Percentiles rank a stretch among this genome's conserved stretches.
These are phyloP conservation scores for Trichoderma gracile DNA, from an alignment of 2,329 filamentous ascomycete species.

Conservation along the genomic window DNA sequence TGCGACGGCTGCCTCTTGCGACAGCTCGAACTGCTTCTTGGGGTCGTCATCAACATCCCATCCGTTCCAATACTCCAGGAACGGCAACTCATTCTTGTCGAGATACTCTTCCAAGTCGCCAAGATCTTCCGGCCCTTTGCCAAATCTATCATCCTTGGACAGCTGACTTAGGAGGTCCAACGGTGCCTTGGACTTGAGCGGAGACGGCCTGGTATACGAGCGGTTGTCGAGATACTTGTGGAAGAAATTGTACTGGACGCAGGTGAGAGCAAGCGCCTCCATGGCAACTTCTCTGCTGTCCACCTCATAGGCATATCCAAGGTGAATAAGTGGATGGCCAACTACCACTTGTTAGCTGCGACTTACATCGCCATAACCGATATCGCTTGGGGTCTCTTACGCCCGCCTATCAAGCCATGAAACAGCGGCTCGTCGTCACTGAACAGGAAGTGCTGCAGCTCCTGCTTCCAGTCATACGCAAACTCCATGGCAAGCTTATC, in stretches of 20 bases:
- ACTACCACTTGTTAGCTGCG: slow-evolving; percentile 52
- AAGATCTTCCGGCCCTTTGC: slow-evolving; percentile 61
- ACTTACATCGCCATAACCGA: neutral
- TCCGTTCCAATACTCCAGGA: slow-evolving; percentile 89
- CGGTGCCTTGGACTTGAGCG: slow-evolving; percentile 62
- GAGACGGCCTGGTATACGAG: slow-evolving; percentile 65
- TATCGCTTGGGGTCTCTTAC: slow-evolving; percentile 51
- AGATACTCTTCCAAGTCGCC: slow-evolving; percentile 70
- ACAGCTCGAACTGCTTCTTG: slow-evolving; percentile 71
- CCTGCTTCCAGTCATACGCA: slow-evolving; percentile 80
- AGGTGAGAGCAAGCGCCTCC: slow-evolving; percentile 75
- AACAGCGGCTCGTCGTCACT: slow-evolving; percentile 73
- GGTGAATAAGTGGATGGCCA: slow-evolving; percentile 88
- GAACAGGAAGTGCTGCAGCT: slow-evolving; percentile 76
- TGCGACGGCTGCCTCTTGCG: slow-evolving; percentile 61
- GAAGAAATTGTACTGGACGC: slow-evolving; percentile 58
- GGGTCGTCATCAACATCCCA: slow-evolving; percentile 72
- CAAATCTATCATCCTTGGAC: slow-evolving; percentile 67
- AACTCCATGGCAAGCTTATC: slow-evolving; percentile 74
- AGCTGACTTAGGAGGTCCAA: slow-evolving; percentile 72
- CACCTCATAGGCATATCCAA: slow-evolving; percentile 92
- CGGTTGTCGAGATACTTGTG: slow-evolving; percentile 72
- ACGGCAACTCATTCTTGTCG: slow-evolving; percentile 63
- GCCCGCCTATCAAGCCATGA: slow-evolving; percentile 74
- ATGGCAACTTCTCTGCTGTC: slow-evolving; percentile 82